Conservation (phyloP, 495 filamentous ascomycete species). For the Annulohypoxylon nitens region DNA sequence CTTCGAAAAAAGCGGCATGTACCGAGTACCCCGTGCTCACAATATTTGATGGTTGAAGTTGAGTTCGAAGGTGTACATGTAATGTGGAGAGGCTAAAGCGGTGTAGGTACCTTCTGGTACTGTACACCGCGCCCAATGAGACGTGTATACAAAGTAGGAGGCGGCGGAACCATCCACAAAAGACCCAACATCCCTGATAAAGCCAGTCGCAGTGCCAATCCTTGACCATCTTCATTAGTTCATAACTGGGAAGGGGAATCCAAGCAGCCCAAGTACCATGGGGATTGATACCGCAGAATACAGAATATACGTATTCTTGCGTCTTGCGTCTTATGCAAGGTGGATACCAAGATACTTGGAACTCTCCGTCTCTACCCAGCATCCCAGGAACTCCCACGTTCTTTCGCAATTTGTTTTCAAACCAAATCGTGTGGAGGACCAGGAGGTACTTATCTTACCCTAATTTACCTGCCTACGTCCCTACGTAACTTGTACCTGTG, state of each 20-base stretch:
- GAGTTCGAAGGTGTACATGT: conserved; percentile 21
- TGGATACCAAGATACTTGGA: conserved; percentile 35
- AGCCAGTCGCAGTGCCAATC: conserved; percentile 45
- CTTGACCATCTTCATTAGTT: conserved; percentile 45
- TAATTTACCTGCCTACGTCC: conserved; percentile 2
- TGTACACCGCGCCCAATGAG: conserved; percentile 21
- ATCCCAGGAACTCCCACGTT: conserved; percentile 13
- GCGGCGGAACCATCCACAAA: conserved; percentile 47
- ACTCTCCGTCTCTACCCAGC: conserved; percentile 4
- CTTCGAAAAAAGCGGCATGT: conserved; percentile 14
- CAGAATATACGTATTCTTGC: conserved; percentile 19
- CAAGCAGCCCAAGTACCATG: conserved; percentile 47
- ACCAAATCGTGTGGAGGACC: conserved; percentile 8
- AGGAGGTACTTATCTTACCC: neutral
- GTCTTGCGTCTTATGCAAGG: conserved; percentile 38
- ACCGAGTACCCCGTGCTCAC: conserved; percentile 18
- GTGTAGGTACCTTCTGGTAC: conserved; percentile 39
- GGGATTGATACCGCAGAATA: conserved; percentile 8
- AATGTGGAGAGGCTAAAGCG: conserved; percentile 45
- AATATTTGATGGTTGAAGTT: conserved; percentile 27
- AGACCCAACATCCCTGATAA: conserved; percentile 47
- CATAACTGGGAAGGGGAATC: conserved; percentile 31
- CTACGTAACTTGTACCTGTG: conserved; percentile 11
- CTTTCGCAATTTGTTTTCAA: conserved; percentile 29
- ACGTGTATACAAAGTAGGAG: conserved; percentile 20